Percentiles rank a stretch among this genome's conserved stretches.
phyloP scores from a whole-genome alignment of 257 asterid genomes.

The Paraleonurus japonicus region DNA sequence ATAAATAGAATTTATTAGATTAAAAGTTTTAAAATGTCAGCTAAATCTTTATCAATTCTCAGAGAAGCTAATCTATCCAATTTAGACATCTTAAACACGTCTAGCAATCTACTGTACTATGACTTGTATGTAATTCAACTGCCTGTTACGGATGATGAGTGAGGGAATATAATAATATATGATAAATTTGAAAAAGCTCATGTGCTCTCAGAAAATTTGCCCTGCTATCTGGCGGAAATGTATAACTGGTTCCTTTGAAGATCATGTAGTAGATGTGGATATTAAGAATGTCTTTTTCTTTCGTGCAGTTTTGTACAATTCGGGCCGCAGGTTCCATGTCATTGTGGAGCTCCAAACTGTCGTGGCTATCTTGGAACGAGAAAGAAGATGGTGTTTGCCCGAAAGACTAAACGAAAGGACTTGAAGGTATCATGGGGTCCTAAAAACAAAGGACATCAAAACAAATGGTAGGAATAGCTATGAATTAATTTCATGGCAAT shows the following conservation, averaged over 20 bases:
- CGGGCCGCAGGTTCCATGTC: conserved; percentile 84
- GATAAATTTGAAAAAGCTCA: not conserved
- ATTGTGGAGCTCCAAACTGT: conserved; percentile 77
- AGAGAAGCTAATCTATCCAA: not conserved
- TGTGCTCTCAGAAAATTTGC: not conserved
- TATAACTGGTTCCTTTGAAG: not conserved
- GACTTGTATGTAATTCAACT: not conserved
- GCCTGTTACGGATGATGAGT: not conserved
- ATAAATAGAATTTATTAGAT: not conserved
- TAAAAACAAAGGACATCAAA: conserved; percentile 67
- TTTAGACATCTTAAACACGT: not conserved
- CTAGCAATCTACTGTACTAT: not conserved
- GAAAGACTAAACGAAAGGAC: conserved; percentile 26
- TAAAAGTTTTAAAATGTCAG: not conserved
- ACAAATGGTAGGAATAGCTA: conserved; percentile 27
- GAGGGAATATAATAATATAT: not conserved
- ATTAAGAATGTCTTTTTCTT: conserved; percentile 1
- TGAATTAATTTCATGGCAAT: conserved; percentile 16
- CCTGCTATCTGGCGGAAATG: not conserved
- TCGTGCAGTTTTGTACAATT: conserved; percentile 75
- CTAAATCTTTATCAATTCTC: not conserved
- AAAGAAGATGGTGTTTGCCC: conserved; percentile 41
- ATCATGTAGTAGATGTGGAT: not conserved
- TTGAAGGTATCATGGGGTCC: conserved; percentile 59
- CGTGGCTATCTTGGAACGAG: conserved; percentile 75